Evolutionary conservation across 345 rosid species (phyloP), one percentile per base, ranked within the genome.

Genomic region (Syzygium aqueum): DNA sequence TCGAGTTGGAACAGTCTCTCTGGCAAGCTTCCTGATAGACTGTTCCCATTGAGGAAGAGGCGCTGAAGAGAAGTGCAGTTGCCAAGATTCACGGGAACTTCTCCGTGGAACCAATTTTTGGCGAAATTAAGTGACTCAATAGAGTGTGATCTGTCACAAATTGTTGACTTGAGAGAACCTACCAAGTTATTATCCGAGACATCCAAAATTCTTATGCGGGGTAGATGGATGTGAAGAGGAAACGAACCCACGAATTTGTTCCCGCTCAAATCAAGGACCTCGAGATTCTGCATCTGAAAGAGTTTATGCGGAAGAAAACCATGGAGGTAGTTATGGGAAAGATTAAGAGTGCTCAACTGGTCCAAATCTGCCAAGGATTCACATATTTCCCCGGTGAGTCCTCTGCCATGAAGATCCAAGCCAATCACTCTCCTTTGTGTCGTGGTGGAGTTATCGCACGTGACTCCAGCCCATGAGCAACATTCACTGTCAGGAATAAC

Each of bases 401-500:
- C 89, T 59, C 77, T 88, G 37, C 54, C 73, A 19, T 84, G 85
- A 33, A 91, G 90, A 8, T 91, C 89, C 54, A 89, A 51, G 33
- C 85, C 83, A 49, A 86, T 87, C 17, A 90, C 93, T 83, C 93
- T 90, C 85, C 8, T 50, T 25, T 65, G 46, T 8, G 23, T 13
- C 37, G 5, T 21, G 12, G 86, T 50, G 56, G 91, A 85, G 12
- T 89, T 84, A 22, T 54, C 87, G 56, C 92, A 91, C n/a, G 86
- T 77, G 50, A 91, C 65, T 15, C 91, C 91, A 27, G 40, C 22
- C 89, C 90, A 91, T 15, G 86, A 85, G 85, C 93, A 91, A 82
- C 93, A 90, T 80, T 84, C 61, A 28, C 85, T 40, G 63, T 16
- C 51, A 37, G 85, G 83, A 51, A 8, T 33, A 19, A 2, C 40